Percentiles rank a stretch among this genome's conserved stretches.
Conservation (phyloP, 2,329 filamentous ascomycete genomes). For the Cladophialophora immunda region DNA sequence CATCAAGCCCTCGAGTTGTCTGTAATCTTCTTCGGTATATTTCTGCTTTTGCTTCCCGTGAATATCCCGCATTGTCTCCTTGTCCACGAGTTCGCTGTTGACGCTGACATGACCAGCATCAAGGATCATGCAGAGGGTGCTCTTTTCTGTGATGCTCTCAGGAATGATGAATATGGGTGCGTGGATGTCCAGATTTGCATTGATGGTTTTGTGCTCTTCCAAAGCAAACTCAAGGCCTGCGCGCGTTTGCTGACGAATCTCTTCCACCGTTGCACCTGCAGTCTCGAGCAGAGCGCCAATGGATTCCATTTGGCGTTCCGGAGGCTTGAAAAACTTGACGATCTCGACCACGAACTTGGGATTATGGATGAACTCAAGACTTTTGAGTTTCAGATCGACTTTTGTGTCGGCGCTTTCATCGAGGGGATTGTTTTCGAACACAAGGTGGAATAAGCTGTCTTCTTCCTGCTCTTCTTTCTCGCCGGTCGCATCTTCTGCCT, state of each 20-base stretch:
- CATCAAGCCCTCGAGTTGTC: conserved; percentile 88
- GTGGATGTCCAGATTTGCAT: conserved; percentile 93
- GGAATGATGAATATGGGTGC: conserved; percentile 96
- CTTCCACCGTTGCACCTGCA: conserved; percentile 94
- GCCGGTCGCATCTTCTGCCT: conserved; percentile 47
- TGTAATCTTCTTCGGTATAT: conserved; percentile 89
- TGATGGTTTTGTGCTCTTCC: conserved; percentile 97
- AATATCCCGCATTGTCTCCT: conserved; percentile 86
- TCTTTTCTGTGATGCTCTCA: conserved; percentile 83
- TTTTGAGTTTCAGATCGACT: conserved; percentile 88
- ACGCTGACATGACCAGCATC: conserved; percentile 97
- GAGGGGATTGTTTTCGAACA: conserved; percentile 93
- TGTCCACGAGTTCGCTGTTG: conserved; percentile 91
- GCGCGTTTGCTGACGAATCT: conserved; percentile 91
- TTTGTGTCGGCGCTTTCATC: conserved; percentile 92
- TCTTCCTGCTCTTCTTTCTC: conserved; percentile 54
- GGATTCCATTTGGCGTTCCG: conserved; percentile 97
- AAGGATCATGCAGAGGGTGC: conserved; percentile 87
- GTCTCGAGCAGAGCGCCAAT: conserved; percentile 95
- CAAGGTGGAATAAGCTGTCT: conserved; percentile 89
- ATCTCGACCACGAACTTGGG: conserved; percentile 91
- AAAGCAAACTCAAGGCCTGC: conserved; percentile 95
- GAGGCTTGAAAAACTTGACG: conserved; percentile 94
- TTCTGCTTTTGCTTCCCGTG: conserved; percentile 88
- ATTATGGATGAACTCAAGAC: conserved; percentile 97